A percentile compares a stretch with the other conserved stretches of the same genome.
Evolutionary conservation across 2,329 filamentous ascomycete species (phyloP).

Genomic region (Clonostachys byssicola): DNA sequence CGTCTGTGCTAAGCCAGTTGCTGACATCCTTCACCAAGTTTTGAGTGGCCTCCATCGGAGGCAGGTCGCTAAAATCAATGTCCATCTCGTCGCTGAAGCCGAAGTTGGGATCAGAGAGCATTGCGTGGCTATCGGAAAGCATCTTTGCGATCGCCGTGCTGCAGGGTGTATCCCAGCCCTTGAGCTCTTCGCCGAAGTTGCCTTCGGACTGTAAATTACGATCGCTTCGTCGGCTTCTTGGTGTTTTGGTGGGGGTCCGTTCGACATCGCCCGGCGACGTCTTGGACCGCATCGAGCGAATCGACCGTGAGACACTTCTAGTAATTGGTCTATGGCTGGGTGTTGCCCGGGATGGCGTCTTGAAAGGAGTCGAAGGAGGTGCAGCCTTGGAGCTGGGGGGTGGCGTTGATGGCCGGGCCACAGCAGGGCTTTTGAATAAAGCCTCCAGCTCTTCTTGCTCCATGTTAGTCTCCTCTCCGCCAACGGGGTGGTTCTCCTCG

Average conservation of each 20-base stretch:
- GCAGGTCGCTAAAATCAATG: conserved; percentile 21
- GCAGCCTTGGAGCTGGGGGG: conserved; percentile 19
- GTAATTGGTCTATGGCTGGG: conserved; percentile 58
- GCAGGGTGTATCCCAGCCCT: conserved; percentile 49
- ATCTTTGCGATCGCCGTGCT: conserved; percentile 61
- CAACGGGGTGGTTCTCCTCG: conserved; percentile 44
- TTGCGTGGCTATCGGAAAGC: conserved; percentile 47
- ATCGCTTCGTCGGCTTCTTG: conserved; percentile 38
- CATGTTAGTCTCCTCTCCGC: conserved; percentile 7
- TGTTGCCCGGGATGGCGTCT: conserved; percentile 60
- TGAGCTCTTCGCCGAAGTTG: conserved; percentile 20
- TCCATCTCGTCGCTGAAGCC: conserved; percentile 33
- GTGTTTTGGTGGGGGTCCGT: conserved; percentile 43
- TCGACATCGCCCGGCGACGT: conserved; percentile 36
- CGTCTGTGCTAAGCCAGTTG: conserved; percentile 39
- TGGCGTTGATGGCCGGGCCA: conserved; percentile 3
- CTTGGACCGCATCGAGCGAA: conserved; percentile 39
- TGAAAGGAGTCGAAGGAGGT: conserved; percentile 42
- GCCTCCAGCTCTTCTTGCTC: conserved; percentile 53
- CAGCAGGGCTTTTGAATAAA: conserved; percentile 58
- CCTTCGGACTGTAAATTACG: conserved; percentile 15
- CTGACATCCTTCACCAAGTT: not conserved
- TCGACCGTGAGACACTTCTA: conserved; percentile 54
- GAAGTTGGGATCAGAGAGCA: conserved; percentile 33
- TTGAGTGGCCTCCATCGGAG: not conserved